Evolutionary conservation across 192 early-diverging fungal species (phyloP), one percentile per base, ranked within the genome.

Genomic region (Coemansia sp.): DNA sequence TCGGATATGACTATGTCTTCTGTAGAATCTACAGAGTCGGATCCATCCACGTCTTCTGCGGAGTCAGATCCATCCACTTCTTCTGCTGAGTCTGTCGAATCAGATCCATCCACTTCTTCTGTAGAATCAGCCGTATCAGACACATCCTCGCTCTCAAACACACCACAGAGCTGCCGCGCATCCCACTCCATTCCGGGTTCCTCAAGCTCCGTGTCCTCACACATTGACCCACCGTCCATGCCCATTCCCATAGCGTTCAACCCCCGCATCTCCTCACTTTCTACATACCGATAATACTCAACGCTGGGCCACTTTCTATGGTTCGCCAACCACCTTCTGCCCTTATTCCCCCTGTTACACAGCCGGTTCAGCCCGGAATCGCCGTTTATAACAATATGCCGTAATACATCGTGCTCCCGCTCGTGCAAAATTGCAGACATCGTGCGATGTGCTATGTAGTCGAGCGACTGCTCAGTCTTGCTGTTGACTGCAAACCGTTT

Each of bases 101-200:
- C 67, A 0, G 76, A 7, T 11, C 69, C 69, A 11, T 47, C 64
- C 2, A 49, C 29, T 1, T 19, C 51, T 13, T 53, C 14, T 45
- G 16, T 3, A 6, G 10, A 8, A 18, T 51, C 22, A 4, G 18
- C 16, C 47, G 4, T 0, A 3, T 37, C 62, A 7, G 8, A 35
- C 8, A 8, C 32, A 35, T 35, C 32, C 32, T 35, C 32, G 32
- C 32, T 35, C 32, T 35, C 32, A 11, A 64, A 19, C 32, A 35
- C 32, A 35, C 32, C 32, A 7, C 32, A 27, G 1, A 78, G 47
- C 65, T 71, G 45, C 16, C 3, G 48, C n/a, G 64, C 39, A 48
- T 72, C 75, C 59, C 62, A 62, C 63, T 66, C 75, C 7, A 39
- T 45, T 0, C 71, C 67, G 0, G 76, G 76, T 45, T 79, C 76